Percentiles rank a stretch among this genome's conserved stretches.
Evolutionary conservation across 306 rosid genomes (phyloP).

Genomic region (Oemleria cerasiformis): DNA sequence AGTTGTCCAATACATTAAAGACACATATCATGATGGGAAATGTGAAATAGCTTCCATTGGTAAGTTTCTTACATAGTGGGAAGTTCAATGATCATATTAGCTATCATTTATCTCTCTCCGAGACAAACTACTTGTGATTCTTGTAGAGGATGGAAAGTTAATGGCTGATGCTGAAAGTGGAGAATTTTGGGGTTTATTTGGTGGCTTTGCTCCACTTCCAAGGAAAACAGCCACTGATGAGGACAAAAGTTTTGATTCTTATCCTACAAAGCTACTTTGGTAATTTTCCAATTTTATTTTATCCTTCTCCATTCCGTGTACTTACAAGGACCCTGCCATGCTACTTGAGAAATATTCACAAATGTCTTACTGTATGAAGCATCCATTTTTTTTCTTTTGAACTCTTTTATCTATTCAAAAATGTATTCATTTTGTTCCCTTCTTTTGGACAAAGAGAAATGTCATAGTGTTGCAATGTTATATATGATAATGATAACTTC

Average conservation of each 20-base stretch:
- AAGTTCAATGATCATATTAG: constrained; percentile 20
- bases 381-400: neutral
- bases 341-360: constrained; percentile 18
- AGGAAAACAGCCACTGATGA: constrained; percentile 61
- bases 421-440: neutral
- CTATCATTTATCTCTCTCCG: constrained; percentile 21
- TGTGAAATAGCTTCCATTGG: constrained; percentile 93
- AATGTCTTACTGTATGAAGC: neutral
- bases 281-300: constrained; percentile 41
- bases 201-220: constrained; percentile 99
- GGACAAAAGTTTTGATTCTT: constrained; percentile 55
- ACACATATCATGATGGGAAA: constrained; percentile 90
- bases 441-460: neutral
- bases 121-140: constrained; percentile 31
- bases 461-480: neutral
- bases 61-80: constrained; percentile 44
- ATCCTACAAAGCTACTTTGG: constrained; percentile 68
- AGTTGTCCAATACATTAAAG: constrained; percentile 92
- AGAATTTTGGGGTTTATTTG: constrained; percentile 95
- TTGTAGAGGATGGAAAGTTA: constrained; percentile 92
- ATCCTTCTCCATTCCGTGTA: constrained; percentile 11
- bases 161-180: constrained; percentile 97
- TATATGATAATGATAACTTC: neutral
- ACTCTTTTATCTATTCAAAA: constrained; percentile 1
- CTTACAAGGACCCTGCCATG: constrained; percentile 4